Conservation (phyloP, 78 protist species). For the Polysphondylium violaceum region DNA sequence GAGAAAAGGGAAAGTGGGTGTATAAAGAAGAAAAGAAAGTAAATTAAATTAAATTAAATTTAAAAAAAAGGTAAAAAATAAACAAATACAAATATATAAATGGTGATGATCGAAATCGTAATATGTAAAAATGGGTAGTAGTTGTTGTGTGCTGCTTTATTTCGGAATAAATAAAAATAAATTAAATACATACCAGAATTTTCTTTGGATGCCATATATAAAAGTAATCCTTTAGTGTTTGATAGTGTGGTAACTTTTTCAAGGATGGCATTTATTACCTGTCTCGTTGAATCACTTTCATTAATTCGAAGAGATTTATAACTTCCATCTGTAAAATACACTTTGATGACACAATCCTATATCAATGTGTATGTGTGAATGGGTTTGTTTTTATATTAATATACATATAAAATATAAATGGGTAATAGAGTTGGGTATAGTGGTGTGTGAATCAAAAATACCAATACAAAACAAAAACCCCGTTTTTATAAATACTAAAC, state of each 20-base stretch:
- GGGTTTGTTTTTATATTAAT: no score
- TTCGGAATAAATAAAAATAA: no score
- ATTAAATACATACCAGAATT: conserved; percentile 8
- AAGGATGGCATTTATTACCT: conserved; percentile 9
- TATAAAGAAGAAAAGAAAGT: neutral
- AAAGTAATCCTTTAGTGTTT: conserved; percentile 20
- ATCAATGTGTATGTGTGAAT: no score
- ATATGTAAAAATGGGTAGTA: neutral
- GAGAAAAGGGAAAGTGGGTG: no score
- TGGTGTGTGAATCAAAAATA: no score
- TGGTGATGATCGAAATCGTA: neutral
- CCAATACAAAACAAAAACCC: no score
- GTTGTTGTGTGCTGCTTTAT: neutral
- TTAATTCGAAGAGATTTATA: conserved; percentile 32
- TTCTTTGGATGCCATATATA: conserved; percentile 23
- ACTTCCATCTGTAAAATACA: conserved; percentile 60
- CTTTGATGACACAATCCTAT: conserved; percentile 41
- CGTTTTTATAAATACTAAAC: no score
- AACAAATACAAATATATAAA: neutral
- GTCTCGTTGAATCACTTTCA: conserved; percentile 36
- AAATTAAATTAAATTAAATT: neutral
- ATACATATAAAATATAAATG: no score
- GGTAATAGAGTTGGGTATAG: no score
- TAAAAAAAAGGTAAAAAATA: neutral
- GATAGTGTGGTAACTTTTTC: conserved; percentile 33